phyloP scores from a whole-genome alignment of 2,329 filamentous ascomycete species.

The Cercospora sojina region DNA sequence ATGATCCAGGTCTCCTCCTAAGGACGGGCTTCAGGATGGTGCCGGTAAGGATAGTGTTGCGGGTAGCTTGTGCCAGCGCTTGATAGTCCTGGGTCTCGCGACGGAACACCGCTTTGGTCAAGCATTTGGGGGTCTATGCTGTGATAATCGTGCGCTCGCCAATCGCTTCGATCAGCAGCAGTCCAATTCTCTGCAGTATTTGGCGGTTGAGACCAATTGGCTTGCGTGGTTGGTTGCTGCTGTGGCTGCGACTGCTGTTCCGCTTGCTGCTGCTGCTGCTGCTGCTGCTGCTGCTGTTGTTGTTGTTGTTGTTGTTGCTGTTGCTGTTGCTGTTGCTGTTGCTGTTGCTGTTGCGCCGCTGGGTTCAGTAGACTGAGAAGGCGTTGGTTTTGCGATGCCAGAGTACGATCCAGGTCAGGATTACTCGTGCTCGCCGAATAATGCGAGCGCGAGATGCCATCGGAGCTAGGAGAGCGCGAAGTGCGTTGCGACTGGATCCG shows the following conservation, averaged over 20 bases:
- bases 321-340: neutral
- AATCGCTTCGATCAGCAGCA: neutral
- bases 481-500: conserved; percentile 4
- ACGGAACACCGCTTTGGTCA: neutral
- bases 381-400: conserved; percentile 3
- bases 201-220: neutral
- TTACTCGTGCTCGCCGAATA: neutral
- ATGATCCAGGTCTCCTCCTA: neutral
- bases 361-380: conserved; percentile 1
- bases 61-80: neutral
- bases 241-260: neutral
- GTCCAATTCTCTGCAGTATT: neutral
- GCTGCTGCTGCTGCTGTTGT: neutral
- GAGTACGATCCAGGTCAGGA: neutral
- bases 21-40: neutral
- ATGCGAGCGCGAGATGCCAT: neutral
- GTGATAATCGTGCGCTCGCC: neutral
- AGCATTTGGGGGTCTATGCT: neutral
- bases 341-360: neutral
- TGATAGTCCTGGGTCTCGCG: neutral
- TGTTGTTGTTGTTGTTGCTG: neutral
- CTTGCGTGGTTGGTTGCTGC: neutral
- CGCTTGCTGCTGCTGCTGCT: neutral
- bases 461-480: conserved; percentile 3
- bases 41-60: neutral